phyloP scores from a whole-genome alignment of 208 protist genomes.

The Acanthamoeba lenticulata region DNA sequence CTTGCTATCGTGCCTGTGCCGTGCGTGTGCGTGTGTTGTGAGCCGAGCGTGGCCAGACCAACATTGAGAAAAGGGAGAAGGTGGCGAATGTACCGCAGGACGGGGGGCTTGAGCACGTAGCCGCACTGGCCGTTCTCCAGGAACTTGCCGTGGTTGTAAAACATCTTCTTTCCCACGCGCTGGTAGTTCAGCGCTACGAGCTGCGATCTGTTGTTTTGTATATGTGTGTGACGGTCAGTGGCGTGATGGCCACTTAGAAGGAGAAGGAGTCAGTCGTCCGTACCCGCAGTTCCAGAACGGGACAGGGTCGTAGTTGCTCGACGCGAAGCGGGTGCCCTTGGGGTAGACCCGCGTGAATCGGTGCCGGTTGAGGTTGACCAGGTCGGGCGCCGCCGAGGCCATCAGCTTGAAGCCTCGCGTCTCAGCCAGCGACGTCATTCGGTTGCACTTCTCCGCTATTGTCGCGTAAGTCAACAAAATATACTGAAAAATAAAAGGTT shows the following conservation, averaged over 20 bases:
- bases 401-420: slow-evolving; percentile 1
- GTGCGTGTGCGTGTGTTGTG: no score
- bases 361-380: slow-evolving; percentile 82
- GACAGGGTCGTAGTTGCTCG: slow-evolving; percentile 93
- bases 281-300: slow-evolving; percentile 85
- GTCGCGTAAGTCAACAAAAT: not conserved
- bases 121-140: slow-evolving; percentile 92
- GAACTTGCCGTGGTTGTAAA: slow-evolving; percentile 92
- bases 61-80: not conserved
- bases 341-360: slow-evolving; percentile 94
- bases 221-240: not conserved
- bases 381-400: not conserved
- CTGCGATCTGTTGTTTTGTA: slow-evolving; percentile 86
- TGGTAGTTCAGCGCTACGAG: slow-evolving; percentile 95
- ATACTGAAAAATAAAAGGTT: not conserved
- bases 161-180: slow-evolving; percentile 77
- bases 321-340: slow-evolving; percentile 90
- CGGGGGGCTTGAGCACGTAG: slow-evolving; percentile 94
- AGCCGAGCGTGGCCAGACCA: not conserved
- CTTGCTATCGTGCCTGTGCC: not conserved
- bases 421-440: slow-evolving; percentile 11
- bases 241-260: not conserved
- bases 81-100: slow-evolving; percentile 62
- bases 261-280: not conserved
- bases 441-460: not conserved